Percentiles rank a stretch among this genome's conserved stretches.
phyloP scores from a whole-genome alignment of 2,329 filamentous ascomycete genomes.

The Ophiostoma sp. region DNA sequence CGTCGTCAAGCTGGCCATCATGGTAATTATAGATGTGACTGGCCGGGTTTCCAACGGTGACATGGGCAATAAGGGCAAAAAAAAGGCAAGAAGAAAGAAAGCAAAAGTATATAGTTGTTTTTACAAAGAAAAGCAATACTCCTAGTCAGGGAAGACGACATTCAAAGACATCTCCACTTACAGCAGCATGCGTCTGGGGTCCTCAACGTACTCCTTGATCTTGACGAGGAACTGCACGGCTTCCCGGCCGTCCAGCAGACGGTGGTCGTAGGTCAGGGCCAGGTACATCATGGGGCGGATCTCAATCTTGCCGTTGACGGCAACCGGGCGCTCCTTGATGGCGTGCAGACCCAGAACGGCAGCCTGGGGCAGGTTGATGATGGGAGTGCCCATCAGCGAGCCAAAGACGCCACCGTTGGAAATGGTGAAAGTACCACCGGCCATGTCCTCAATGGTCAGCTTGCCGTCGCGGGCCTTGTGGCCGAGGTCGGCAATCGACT shows the following conservation, averaged over 20 bases:
- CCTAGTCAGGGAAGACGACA: neutral
- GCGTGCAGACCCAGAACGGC: conserved; percentile 89
- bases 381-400: conserved; percentile 93
- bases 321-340: conserved; percentile 90
- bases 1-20: conserved; percentile 5
- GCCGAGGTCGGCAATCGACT: conserved; percentile 86
- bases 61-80: neutral
- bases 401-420: conserved; percentile 97
- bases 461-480: conserved; percentile 97
- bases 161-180: conserved; percentile 30
- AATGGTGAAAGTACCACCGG: conserved; percentile 95
- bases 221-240: conserved; percentile 95
- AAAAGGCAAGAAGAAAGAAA: neutral
- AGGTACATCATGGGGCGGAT: conserved; percentile 99
- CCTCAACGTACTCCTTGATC: conserved; percentile 96
- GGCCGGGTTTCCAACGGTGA: neutral
- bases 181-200: conserved; percentile 85
- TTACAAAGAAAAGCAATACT: conserved; percentile 5
- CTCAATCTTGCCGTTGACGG: conserved; percentile 87
- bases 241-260: conserved; percentile 88
- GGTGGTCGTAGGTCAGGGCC: conserved; percentile 94
- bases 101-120: conserved; percentile 10
- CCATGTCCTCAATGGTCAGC: conserved; percentile 98
- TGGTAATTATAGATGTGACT: neutral
- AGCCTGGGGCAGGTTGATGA: conserved; percentile 94